Base-by-base conservation (phyloP, 2,329 filamentous ascomycete genomes). In the Fusarium torreyae region DNA sequence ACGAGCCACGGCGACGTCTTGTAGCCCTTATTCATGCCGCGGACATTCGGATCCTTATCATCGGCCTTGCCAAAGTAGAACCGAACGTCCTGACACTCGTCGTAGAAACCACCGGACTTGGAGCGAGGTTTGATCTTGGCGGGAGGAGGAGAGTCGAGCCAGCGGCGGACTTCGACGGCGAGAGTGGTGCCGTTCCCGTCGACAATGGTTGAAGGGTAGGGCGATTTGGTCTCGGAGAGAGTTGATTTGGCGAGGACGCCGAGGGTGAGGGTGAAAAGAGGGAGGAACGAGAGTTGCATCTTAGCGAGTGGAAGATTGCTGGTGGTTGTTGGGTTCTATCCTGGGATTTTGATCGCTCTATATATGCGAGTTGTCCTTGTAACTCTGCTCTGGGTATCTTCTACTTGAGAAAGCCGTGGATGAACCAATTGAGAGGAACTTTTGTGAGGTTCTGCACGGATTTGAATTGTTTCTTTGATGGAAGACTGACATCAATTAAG, bases 81-180 rank as follows among this genome's bases (percentile, higher is more conserved):
- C n/a, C 62, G 55, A 0, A 70, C 40, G 17, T 70, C 68, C 18
- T 51, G 53, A 39, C 71, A 73, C 14, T 46, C 55, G 20, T 58
- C 52, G 42, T 60, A 51, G 36, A 62, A 72, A 1, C 68, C 66
- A 2, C 63, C 67, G 2, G 45, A 38, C 10, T 45, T 56, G 8
- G 54, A 52, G 6, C 66, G 62, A 14, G 44, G 6, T 2, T 31
- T 9, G 11, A 69, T 13, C 1, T 46, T 50, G 40, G 8, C 11
- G 6, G 7, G 7, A 7, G 34, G 15, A 36, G 34, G 14, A 5
- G 14, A 5, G 15, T 17, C 14, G 34, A 7, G 14, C 34, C 34
- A 17, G 14, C 14, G 14, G 20, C 13, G 18, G 13, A 20, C 20
- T 24, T 22, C 20, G 14, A 26, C 7, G 39, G 11, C 13, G 13